phyloP scores from a whole-genome alignment of 768 basidiomycete genomes.

The Lactarius indigo region DNA sequence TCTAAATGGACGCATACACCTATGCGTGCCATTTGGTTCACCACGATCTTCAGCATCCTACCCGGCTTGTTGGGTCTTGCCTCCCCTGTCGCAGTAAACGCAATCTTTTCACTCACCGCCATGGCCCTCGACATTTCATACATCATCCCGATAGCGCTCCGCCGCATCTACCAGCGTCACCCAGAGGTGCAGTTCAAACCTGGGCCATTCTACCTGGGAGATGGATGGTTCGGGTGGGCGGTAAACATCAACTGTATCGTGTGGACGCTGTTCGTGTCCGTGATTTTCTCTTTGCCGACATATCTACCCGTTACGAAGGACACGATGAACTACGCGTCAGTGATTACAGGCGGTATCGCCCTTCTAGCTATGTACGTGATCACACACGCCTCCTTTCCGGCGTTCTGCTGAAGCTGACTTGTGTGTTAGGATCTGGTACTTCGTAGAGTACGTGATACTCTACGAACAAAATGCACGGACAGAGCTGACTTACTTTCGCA shows the following conservation, averaged over 20 bases:
- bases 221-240: slow-evolving; percentile 56
- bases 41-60: slow-evolving; percentile 61
- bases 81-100: slow-evolving; percentile 70
- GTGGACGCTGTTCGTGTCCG: slow-evolving; percentile 65
- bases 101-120: slow-evolving; percentile 78
- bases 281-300: slow-evolving; percentile 74
- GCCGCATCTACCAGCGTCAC: slow-evolving; percentile 64
- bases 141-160: slow-evolving; percentile 76
- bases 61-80: slow-evolving; percentile 76
- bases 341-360: slow-evolving; percentile 37
- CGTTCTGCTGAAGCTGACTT: background rate
- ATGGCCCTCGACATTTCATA: slow-evolving; percentile 78
- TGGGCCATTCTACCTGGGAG: slow-evolving; percentile 83
- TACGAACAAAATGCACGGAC: background rate
- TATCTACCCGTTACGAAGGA: slow-evolving; percentile 60
- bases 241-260: slow-evolving; percentile 62
- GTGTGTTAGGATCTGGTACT: slow-evolving; percentile 27
- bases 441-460: slow-evolving; percentile 24
- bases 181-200: slow-evolving; percentile 83
- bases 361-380: slow-evolving; percentile 32
- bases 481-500: background rate
- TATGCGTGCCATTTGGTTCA: slow-evolving; percentile 71
- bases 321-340: slow-evolving; percentile 83
- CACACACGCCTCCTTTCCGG: background rate
- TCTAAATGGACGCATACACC: slow-evolving; percentile 66